Percentiles rank a stretch among this genome's conserved stretches.
Conservation (phyloP, 2,329 filamentous ascomycete genomes). For the Neofusicoccum kwambonambiense region DNA sequence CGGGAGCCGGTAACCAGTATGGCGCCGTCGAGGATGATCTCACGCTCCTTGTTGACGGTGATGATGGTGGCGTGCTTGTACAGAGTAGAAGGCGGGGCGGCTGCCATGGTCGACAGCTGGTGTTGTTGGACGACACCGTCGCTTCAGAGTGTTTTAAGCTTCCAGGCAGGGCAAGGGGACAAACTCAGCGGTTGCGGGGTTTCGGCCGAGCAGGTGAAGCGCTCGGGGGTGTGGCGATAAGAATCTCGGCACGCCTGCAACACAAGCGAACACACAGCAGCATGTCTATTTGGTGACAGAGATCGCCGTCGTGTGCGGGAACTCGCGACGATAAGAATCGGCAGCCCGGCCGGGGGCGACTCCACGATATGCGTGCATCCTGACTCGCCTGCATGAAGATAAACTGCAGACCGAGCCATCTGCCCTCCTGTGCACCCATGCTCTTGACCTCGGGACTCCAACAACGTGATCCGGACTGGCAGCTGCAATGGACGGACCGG, state of each 20-base stretch:
- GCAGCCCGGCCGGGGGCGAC: background rate
- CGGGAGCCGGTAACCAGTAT: slow-evolving; percentile 41
- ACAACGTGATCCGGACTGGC: background rate
- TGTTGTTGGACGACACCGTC: background rate
- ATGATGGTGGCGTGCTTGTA: slow-evolving; percentile 54
- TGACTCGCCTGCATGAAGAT: background rate
- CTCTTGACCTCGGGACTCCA: background rate
- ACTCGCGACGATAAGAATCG: background rate
- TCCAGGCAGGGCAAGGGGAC: background rate
- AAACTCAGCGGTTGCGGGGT: background rate
- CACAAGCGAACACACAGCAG: background rate
- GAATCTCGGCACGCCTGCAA: background rate
- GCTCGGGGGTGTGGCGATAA: background rate
- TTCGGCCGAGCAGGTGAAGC: background rate
- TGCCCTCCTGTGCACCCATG: background rate
- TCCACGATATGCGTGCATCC: background rate
- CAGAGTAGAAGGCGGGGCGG: slow-evolving; percentile 32
- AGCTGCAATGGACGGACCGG: background rate
- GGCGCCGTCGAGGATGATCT: slow-evolving; percentile 50
- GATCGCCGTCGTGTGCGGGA: too few relatives aligned
- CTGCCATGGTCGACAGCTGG: background rate
- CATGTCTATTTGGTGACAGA: background rate
- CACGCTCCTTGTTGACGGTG: slow-evolving; percentile 48
- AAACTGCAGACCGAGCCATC: background rate
- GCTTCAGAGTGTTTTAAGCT: background rate